Evolutionary conservation across 371 early-diverging fungal genomes (phyloP), one percentile per base, ranked within the genome.

Genomic region (Thermomucor indicae-seudaticae): DNA sequence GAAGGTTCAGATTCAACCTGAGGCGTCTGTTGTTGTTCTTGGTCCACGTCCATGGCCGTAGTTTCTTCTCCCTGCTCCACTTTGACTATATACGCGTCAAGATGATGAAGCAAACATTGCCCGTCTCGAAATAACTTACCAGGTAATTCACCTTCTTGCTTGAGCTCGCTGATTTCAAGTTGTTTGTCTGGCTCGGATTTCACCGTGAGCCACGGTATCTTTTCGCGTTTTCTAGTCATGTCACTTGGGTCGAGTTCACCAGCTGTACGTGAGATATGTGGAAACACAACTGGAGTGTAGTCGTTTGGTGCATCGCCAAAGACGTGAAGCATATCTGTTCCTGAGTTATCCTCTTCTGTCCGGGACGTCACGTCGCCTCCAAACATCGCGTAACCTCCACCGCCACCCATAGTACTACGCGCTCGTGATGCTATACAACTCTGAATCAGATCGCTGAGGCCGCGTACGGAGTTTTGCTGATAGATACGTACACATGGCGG

Each of bases 231-330:
- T 29, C 57, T 53, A 5, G 60, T 32, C 22, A 71, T 51, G 40
- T 68, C 71, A 23, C 58, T 60, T 5, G 75, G 75, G 55, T 75
- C 71, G 3, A 68, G 42, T 42, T 75, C 73, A 6, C 67, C 63
- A 42, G 64, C 69, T 6, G 57, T 42, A 12, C 61, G 57, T 6
- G 73, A 57, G 2, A 60, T 38, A 48, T 72, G 73, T 23, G 32
- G 45, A 43, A 68, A 68, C 16, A 69, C 66, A 20, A 68, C 65
- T 14, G 73, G 73, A n/a, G 57, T 65, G 31, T 56, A 56, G 5
- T 50, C 58, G 14, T 62, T 58, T 0, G 37, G 12, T 5, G 32
- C 29, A 7, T 48, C 51, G 4, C 50, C 62, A 53, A 70, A 70
- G 28, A 64, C 46, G 5, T 57, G 47, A 1, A 53, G 47, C 65